Evolutionary conservation across 495 filamentous ascomycete species (phyloP).

Genomic region (Aspergillus avenaceus): DNA sequence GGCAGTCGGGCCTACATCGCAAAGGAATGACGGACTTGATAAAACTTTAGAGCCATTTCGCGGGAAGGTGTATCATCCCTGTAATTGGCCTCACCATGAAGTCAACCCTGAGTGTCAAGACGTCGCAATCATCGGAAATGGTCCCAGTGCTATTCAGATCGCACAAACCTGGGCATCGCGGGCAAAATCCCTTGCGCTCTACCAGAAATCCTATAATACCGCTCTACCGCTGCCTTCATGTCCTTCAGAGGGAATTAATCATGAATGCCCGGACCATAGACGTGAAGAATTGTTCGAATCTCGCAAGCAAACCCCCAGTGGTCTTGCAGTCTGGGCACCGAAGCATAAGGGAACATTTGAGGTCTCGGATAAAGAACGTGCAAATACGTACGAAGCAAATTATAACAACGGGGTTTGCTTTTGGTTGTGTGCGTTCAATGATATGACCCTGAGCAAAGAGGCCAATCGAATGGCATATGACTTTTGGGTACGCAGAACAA

Average conservation of each 20-base stretch:
- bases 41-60: not conserved
- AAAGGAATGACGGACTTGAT: not conserved
- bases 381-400: too few relatives aligned
- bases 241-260: not conserved
- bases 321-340: too few relatives aligned
- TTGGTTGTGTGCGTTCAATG: not conserved
- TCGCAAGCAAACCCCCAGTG: too few relatives aligned
- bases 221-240: not conserved
- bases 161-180: not conserved
- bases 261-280: too few relatives aligned
- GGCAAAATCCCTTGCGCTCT: not conserved
- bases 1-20: not conserved
- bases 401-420: not conserved
- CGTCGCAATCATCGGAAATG: not conserved
- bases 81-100: not conserved
- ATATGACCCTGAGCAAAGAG: not conserved
- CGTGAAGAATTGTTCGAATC: too few relatives aligned
- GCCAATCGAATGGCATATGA: conserved; percentile 28
- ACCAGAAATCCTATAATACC: not conserved
- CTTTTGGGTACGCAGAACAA: conserved; percentile 51
- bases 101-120: not conserved
- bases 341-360: too few relatives aligned
- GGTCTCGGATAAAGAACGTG: too few relatives aligned
- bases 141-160: not conserved
- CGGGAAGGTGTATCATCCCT: not conserved